phyloP scores from a whole-genome alignment of 768 basidiomycete genomes.

The Tephrocybe sp. region DNA sequence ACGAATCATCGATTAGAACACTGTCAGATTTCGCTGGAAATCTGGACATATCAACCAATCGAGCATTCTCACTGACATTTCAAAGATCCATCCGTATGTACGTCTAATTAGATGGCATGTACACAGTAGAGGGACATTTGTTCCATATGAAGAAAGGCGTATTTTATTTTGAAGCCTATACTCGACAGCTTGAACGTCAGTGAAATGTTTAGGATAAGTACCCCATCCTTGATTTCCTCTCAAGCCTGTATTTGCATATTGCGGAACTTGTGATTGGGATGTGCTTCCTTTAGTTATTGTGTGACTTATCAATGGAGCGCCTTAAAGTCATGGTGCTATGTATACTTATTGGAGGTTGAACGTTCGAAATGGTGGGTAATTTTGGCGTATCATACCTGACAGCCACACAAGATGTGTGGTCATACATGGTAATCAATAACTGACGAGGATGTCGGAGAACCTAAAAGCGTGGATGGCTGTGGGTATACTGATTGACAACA shows the following conservation, averaged over 20 bases:
- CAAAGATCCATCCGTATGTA: not conserved
- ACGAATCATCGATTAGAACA: constrained; percentile 1
- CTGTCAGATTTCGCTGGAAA: not conserved
- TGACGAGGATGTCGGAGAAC: too few species aligned
- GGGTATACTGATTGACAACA: too few species aligned
- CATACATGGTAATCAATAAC: too few species aligned
- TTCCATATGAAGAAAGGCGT: not conserved
- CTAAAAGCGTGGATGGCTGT: too few species aligned
- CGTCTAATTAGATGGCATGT: not conserved
- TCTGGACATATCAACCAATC: not conserved
- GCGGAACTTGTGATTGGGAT: constrained; percentile 10
- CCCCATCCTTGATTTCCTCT: constrained; percentile 7
- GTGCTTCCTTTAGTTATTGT: not conserved
- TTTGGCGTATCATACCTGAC: not conserved
- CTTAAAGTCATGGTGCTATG: constrained; percentile 2
- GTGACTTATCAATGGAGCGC: not conserved
- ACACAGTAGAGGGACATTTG: not conserved
- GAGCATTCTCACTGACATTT: constrained; percentile 2
- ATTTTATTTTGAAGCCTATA: not conserved
- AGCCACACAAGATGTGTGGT: not conserved
- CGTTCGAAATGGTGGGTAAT: not conserved
- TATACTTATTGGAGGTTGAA: not conserved
- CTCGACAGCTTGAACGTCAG: not conserved
- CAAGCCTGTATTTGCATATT: constrained; percentile 3
- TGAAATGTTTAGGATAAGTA: not conserved